Percentiles rank a stretch among this genome's conserved stretches.
These are phyloP conservation scores for Sporothrix mexicana DNA, from an alignment of 2,329 filamentous ascomycete genomes.

Conservation along the genomic window DNA sequence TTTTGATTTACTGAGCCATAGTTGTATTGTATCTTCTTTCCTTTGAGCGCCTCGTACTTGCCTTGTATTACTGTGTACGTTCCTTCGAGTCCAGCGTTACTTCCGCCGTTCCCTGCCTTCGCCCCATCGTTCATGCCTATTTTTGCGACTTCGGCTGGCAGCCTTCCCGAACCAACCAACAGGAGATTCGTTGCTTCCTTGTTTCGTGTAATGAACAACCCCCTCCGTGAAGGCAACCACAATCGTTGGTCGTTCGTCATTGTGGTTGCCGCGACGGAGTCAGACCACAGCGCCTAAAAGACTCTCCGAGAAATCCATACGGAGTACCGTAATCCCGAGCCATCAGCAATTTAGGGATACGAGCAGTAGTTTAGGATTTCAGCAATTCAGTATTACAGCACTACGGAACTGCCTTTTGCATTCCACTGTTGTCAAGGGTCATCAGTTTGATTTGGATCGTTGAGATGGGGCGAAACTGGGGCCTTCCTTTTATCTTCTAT, in stretches of 20 bases:
- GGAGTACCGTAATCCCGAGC: neutral
- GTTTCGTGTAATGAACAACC: neutral
- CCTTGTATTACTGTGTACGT: neutral
- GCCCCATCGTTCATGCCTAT: constrained; percentile 10
- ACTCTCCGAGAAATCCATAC: neutral
- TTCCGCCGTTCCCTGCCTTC: constrained; percentile 2
- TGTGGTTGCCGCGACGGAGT: constrained; percentile 2
- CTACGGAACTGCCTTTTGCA: neutral
- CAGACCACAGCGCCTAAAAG: constrained; percentile 11
- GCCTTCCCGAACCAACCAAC: constrained; percentile 12
- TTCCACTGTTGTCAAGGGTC: constrained; percentile 8
- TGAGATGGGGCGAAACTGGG: constrained; percentile 5
- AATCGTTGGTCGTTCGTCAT: neutral
- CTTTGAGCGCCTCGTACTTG: neutral
- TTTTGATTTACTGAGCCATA: neutral
- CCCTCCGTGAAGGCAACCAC: neutral
- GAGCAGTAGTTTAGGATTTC: neutral
- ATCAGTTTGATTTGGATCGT: constrained; percentile 10
- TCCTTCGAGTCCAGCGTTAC: constrained; percentile 15
- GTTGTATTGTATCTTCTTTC: neutral
- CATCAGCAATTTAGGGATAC: neutral
- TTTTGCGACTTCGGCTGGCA: constrained; percentile 11
- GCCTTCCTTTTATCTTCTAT: neutral
- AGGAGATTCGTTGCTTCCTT: neutral
- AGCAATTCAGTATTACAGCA: neutral